Conservation (phyloP, 2,329 filamentous ascomycete genomes). For the Colletotrichum cuscutae region DNA sequence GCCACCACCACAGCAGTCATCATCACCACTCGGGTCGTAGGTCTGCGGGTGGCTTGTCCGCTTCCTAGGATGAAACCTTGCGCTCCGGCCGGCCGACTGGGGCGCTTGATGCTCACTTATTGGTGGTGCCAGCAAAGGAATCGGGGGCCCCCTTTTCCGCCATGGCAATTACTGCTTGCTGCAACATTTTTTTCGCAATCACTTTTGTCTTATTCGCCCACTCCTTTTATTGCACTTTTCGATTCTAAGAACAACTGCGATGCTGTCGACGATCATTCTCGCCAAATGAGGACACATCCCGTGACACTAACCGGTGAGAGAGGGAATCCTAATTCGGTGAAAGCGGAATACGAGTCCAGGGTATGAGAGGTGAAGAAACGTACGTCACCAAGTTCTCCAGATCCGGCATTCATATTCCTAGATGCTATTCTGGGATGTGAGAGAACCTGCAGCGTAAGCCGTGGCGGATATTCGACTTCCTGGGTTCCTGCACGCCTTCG, state of each 20-base stretch:
- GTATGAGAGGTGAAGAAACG: not conserved
- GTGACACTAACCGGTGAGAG: not conserved
- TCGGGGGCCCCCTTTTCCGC: not conserved
- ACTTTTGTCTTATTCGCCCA: not conserved
- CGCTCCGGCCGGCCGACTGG: not conserved
- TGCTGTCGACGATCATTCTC: not conserved
- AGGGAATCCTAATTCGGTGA: not conserved
- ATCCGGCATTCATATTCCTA: no score
- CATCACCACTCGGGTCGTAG: not conserved
- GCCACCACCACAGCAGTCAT: not conserved
- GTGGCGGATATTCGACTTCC: not conserved
- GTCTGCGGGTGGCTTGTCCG: conserved; percentile 1
- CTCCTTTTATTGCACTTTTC: not conserved
- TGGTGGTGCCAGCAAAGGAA: not conserved
- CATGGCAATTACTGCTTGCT: not conserved
- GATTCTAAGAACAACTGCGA: not conserved
- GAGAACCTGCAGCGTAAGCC: not conserved
- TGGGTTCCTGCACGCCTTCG: not conserved
- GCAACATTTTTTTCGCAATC: not conserved
- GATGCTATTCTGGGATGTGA: not conserved
- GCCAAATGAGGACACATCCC: not conserved
- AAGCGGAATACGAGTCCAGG: not conserved
- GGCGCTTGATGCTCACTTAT: not conserved
- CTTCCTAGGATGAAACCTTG: not conserved
- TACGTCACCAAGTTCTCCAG: not conserved